These are phyloP conservation scores for Penicillium tannophilum DNA, from an alignment of 495 filamentous ascomycete genomes.

Conservation along the genomic window DNA sequence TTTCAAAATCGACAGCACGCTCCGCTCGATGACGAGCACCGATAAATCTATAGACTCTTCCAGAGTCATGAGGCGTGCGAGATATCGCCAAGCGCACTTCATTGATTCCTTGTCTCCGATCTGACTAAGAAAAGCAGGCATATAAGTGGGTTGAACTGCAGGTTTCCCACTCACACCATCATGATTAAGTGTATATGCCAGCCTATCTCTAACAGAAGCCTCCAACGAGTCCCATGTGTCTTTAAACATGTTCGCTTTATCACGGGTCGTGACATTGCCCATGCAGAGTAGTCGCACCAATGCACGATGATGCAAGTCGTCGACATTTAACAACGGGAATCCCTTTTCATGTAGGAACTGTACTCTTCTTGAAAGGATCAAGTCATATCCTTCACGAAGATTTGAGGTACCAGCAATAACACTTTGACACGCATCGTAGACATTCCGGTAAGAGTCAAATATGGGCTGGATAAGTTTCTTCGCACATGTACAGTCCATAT, in stretches of 20 bases:
- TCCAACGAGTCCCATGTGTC: constrained; percentile 29
- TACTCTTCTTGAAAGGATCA: constrained; percentile 29
- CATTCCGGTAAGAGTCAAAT: constrained; percentile 33
- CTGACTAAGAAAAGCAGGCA: constrained; percentile 31
- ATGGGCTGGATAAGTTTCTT: constrained; percentile 36
- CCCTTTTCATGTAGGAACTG: constrained; percentile 21
- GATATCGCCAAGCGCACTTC: constrained; percentile 10
- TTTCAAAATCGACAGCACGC: constrained; percentile 20
- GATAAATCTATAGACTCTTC: constrained; percentile 8
- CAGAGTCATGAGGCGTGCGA: constrained; percentile 20
- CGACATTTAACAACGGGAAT: constrained; percentile 30
- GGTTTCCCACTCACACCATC: constrained; percentile 30
- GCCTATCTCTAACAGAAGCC: constrained; percentile 12
- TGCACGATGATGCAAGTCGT: constrained; percentile 28
- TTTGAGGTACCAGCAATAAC: constrained; percentile 23
- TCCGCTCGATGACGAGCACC: constrained; percentile 22
- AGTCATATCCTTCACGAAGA: constrained; percentile 36
- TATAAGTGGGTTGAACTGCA: constrained; percentile 40
- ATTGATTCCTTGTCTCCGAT: constrained; percentile 8
- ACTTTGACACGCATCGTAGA: constrained; percentile 30
- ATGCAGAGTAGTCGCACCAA: constrained; percentile 38
- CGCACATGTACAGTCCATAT: constrained; percentile 40
- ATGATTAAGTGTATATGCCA: constrained; percentile 32
- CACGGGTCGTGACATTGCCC: constrained; percentile 30
- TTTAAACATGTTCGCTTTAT: constrained; percentile 34